phyloP scores from a whole-genome alignment of 2,329 filamentous ascomycete genomes.

The Fonsecaea nubica region DNA sequence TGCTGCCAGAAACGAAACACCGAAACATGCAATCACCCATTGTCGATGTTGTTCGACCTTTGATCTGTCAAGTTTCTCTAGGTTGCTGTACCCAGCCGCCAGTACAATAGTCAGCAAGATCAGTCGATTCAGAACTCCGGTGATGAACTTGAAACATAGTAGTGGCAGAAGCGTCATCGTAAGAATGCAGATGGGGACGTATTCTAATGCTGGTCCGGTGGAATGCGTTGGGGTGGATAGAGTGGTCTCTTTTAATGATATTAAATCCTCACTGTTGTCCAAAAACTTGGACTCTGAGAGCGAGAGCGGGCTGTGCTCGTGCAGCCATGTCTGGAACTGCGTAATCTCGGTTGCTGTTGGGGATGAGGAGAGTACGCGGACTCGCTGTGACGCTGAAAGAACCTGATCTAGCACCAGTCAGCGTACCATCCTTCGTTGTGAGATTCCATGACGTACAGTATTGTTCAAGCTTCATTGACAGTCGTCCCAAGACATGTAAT shows the following conservation, averaged over 20 bases:
- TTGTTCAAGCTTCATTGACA: slow-evolving; percentile 65
- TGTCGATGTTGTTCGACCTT: slow-evolving; percentile 32
- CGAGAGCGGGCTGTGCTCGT: slow-evolving; percentile 57
- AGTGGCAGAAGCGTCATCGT: slow-evolving; percentile 35
- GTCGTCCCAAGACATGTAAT: slow-evolving; percentile 60
- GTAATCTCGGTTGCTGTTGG: slow-evolving; percentile 38
- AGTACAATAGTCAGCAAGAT: slow-evolving; percentile 35
- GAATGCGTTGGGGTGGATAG: slow-evolving; percentile 6
- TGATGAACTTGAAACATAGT: slow-evolving; percentile 37
- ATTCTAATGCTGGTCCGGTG: slow-evolving; percentile 9
- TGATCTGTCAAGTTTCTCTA: slow-evolving; percentile 31
- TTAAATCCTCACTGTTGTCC: slow-evolving; percentile 55
- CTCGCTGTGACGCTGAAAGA: slow-evolving; percentile 39
- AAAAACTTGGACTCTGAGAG: slow-evolving; percentile 61
- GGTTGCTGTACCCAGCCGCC: slow-evolving; percentile 28
- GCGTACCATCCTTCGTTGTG: neutral
- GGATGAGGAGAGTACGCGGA: slow-evolving; percentile 27
- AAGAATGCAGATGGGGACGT: slow-evolving; percentile 31
- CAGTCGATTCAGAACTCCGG: slow-evolving; percentile 35
- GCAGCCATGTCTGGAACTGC: slow-evolving; percentile 62
- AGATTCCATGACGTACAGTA: slow-evolving; percentile 58
- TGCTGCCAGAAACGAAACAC: slow-evolving; percentile 33
- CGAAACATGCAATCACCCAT: slow-evolving; percentile 35
- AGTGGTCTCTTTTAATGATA: slow-evolving; percentile 29
- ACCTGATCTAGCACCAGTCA: slow-evolving; percentile 39